Evolutionary conservation across 2,329 filamentous ascomycete genomes (phyloP).

Genomic region (Apiospora marii): DNA sequence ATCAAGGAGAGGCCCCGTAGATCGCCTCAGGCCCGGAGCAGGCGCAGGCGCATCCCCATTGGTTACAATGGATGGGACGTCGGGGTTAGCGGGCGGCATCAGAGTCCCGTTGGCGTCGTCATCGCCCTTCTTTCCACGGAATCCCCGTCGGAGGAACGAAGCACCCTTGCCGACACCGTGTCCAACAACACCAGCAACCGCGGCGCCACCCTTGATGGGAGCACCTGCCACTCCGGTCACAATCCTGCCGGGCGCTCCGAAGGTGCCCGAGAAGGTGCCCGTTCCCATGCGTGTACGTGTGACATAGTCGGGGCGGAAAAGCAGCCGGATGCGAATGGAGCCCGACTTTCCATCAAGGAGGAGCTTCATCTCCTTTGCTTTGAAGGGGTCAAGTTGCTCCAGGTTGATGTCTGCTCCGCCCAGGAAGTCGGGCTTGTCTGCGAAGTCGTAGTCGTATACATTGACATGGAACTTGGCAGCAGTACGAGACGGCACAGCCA

Average conservation of each 20-base stretch:
- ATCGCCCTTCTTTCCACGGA: constrained; percentile 76
- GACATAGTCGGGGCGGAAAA: constrained; percentile 95
- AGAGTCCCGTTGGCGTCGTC: constrained; percentile 59
- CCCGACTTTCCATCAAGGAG: constrained; percentile 90
- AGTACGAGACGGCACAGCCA: constrained; percentile 82
- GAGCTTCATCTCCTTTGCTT: constrained; percentile 76
- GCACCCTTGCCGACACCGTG: constrained; percentile 88
- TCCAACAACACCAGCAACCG: constrained; percentile 74
- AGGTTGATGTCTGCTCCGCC: constrained; percentile 80
- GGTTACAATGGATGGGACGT: constrained; percentile 53
- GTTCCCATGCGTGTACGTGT: constrained; percentile 87
- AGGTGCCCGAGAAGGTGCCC: constrained; percentile 91
- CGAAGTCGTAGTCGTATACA: constrained; percentile 96
- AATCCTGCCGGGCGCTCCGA: constrained; percentile 85
- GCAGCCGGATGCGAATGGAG: constrained; percentile 78
- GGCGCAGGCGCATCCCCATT: constrained; percentile 48
- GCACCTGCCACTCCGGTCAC: constrained; percentile 82
- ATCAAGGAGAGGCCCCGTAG: constrained; percentile 48
- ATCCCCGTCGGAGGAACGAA: constrained; percentile 86
- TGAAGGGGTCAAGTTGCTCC: constrained; percentile 84
- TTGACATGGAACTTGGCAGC: constrained; percentile 83
- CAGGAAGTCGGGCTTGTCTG: constrained; percentile 91
- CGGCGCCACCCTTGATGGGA: constrained; percentile 91
- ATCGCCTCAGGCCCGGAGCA: constrained; percentile 50
- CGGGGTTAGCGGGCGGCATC: constrained; percentile 45